A percentile compares a stretch with the other conserved stretches of the same genome.
These are phyloP conservation scores for Scenedesmus sp. DNA, from an alignment of 163 green algal species.

Conservation along the genomic window DNA sequence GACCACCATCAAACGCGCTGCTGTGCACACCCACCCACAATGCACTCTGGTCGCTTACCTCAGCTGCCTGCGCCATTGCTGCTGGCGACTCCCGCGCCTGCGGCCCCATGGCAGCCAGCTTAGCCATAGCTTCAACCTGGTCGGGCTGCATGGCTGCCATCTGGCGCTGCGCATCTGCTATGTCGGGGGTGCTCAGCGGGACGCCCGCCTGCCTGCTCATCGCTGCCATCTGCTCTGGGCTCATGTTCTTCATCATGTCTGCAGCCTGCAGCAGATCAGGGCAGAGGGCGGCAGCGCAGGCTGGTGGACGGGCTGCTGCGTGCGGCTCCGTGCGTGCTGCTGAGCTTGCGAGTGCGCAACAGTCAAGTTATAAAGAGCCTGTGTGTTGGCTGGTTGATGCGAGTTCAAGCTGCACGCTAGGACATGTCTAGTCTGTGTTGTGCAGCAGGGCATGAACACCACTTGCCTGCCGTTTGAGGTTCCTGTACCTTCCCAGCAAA, in stretches of 20 bases:
- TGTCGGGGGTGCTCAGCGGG: constrained; percentile 44
- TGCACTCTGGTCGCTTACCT: background rate
- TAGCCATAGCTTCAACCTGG: constrained; percentile 28
- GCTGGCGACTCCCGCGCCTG: constrained; percentile 4
- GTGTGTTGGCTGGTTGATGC: too few species aligned
- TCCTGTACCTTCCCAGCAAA: too few species aligned
- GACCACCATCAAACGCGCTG: too few species aligned
- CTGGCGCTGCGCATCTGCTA: background rate
- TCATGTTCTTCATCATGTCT: constrained; percentile 70
- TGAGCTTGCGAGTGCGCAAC: too few species aligned
- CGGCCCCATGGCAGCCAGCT: background rate
- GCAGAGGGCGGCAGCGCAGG: too few species aligned
- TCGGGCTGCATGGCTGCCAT: constrained; percentile 53
- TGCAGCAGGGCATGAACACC: too few species aligned
- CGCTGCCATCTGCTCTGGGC: constrained; percentile 56
- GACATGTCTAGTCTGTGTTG: too few species aligned
- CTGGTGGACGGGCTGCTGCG: background rate
- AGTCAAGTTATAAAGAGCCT: too few species aligned
- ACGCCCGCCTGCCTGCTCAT: constrained; percentile 19
- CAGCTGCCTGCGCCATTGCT: constrained; percentile 24
- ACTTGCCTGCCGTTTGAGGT: too few species aligned
- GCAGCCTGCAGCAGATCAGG: constrained; percentile 46
- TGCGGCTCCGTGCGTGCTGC: too few species aligned
- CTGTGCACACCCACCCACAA: too few species aligned
- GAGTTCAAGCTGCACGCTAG: too few species aligned